Percentiles rank a stretch among this genome's conserved stretches.
These are phyloP conservation scores for Calonectria leucothoes DNA, from an alignment of 2,329 filamentous ascomycete species.

Conservation along the genomic window DNA sequence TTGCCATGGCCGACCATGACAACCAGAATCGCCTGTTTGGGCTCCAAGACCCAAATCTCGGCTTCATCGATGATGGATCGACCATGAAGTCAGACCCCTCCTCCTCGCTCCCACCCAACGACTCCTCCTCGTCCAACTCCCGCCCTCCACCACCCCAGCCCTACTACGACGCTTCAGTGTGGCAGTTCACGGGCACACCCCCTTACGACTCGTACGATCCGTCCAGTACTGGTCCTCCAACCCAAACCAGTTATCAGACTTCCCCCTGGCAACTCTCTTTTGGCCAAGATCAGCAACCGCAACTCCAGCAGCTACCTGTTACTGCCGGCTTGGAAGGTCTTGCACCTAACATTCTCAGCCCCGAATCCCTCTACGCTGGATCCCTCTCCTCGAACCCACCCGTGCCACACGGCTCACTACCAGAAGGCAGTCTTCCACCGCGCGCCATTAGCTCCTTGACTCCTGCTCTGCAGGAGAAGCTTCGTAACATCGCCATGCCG, in stretches of 20 bases:
- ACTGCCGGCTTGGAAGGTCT: slow-evolving; percentile 48
- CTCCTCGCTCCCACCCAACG: slow-evolving; percentile 42
- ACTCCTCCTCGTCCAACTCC: slow-evolving; percentile 50
- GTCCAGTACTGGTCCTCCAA: slow-evolving; percentile 49
- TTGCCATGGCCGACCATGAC: slow-evolving; percentile 54
- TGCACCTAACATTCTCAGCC: slow-evolving; percentile 48
- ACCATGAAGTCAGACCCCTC: slow-evolving; percentile 48
- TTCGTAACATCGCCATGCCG: slow-evolving; percentile 74
- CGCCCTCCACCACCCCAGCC: slow-evolving; percentile 34
- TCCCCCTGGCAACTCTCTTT: slow-evolving; percentile 51
- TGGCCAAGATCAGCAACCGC: slow-evolving; percentile 41
- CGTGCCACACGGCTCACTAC: slow-evolving; percentile 42
- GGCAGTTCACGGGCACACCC: slow-evolving; percentile 61
- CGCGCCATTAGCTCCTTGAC: slow-evolving; percentile 55
- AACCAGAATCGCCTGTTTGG: slow-evolving; percentile 55
- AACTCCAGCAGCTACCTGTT: slow-evolving; percentile 48
- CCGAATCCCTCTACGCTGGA: slow-evolving; percentile 49
- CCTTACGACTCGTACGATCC: slow-evolving; percentile 60
- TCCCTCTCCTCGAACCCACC: slow-evolving; percentile 41
- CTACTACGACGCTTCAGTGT: slow-evolving; percentile 54
- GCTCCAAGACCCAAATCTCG: slow-evolving; percentile 56
- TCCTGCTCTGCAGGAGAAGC: slow-evolving; percentile 69
- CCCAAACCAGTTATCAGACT: slow-evolving; percentile 47
- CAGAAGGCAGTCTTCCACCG: slow-evolving; percentile 45
- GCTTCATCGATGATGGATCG: slow-evolving; percentile 50